phyloP scores from a whole-genome alignment of 139 green algal species.

The Diplosphaera chodatii region DNA sequence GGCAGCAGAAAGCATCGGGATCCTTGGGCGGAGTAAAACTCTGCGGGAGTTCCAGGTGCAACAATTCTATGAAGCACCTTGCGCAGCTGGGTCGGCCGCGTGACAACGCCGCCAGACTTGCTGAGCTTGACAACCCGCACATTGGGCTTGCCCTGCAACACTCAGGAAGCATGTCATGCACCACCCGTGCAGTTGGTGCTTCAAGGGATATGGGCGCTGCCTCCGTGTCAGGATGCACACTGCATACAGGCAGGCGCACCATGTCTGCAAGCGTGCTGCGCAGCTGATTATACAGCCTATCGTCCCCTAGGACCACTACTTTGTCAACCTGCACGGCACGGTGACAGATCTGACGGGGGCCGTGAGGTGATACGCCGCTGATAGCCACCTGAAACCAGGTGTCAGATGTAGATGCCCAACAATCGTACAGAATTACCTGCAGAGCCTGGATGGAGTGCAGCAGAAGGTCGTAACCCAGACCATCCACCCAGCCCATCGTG shows the following conservation, averaged over 20 bases:
- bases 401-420: not conserved
- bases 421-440: constrained; percentile 1
- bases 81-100: constrained; percentile 47
- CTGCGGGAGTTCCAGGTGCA: too few relatives aligned
- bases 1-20: too few relatives aligned
- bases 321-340: constrained; percentile 51
- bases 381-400: not conserved
- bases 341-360: too few relatives aligned
- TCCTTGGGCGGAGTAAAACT: too few relatives aligned
- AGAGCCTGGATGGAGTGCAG: constrained; percentile 63
- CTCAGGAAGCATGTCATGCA: not conserved
- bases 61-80: not conserved
- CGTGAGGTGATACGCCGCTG: too few relatives aligned
- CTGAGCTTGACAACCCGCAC: constrained; percentile 64
- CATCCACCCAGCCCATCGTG: constrained; percentile 91
- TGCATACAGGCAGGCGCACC: not conserved
- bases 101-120: constrained; percentile 80
- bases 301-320: constrained; percentile 86
- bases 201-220: too few relatives aligned
- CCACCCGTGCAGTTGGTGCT: too few relatives aligned
- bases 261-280: not conserved
- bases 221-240: too few relatives aligned
- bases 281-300: constrained; percentile 73
- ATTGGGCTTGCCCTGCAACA: not conserved
- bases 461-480: constrained; percentile 86